These are phyloP conservation scores for Musa acuminata DNA, from an alignment of 176 grass and related monocot species.

Conservation along the genomic window DNA sequence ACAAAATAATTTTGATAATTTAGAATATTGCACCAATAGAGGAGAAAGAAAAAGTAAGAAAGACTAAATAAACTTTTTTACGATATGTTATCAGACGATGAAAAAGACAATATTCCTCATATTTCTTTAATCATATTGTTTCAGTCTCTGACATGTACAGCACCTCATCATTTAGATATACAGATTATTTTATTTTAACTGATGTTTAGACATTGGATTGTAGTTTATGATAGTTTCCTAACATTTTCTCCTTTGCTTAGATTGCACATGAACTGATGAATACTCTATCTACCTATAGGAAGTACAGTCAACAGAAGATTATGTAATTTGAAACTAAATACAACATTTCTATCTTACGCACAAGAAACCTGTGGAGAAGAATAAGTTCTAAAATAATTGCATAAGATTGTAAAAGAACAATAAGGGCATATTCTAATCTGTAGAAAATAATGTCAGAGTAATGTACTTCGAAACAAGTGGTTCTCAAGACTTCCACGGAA, in stretches of 20 bases:
- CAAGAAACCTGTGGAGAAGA: background rate
- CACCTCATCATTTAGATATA: too few relatives aligned
- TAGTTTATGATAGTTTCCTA: too few relatives aligned
- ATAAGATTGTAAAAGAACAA: constrained; percentile 13
- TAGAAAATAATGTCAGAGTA: constrained; percentile 17
- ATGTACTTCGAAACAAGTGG: constrained; percentile 95
- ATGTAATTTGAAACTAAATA: background rate
- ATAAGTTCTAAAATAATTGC: background rate
- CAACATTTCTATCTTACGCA: background rate
- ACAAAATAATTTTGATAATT: too few relatives aligned
- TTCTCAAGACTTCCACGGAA: constrained; percentile 99
- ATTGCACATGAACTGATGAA: too few relatives aligned
- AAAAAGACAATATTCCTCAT: background rate
- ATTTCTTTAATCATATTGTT: background rate
- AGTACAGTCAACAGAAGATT: background rate
- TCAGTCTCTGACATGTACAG: background rate
- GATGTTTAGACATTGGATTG: background rate
- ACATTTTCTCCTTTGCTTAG: too few relatives aligned
- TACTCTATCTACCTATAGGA: too few relatives aligned
- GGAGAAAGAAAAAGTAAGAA: background rate
- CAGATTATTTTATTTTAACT: too few relatives aligned
- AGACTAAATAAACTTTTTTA: background rate
- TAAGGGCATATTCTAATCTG: background rate
- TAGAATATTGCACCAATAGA: background rate
- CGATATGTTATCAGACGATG: background rate